A percentile compares a stretch with the other conserved stretches of the same genome.
phyloP scores from a whole-genome alignment of 768 basidiomycete species.

The Russula griseocarnosa region DNA sequence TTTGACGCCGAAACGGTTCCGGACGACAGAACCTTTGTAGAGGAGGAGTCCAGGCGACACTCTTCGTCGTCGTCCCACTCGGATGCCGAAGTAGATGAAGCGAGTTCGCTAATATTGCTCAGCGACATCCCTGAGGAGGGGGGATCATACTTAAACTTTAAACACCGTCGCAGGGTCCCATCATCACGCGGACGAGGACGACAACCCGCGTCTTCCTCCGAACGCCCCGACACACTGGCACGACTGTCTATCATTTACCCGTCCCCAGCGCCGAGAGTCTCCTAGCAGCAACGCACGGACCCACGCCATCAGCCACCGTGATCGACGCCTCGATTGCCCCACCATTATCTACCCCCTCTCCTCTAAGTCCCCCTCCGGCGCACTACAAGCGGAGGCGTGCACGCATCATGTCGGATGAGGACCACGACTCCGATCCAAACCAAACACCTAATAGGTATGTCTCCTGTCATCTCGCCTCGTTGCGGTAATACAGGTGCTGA shows the following conservation, averaged over 20 bases:
- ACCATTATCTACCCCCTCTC: background rate
- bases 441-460: slow-evolving; percentile 17
- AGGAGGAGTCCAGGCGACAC: slow-evolving; percentile 1
- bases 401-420: slow-evolving; percentile 14
- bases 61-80: slow-evolving; percentile 3
- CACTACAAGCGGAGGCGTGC: slow-evolving; percentile 24
- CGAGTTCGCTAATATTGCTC: background rate
- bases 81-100: background rate
- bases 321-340: background rate
- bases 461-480: background rate
- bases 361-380: slow-evolving; percentile 19
- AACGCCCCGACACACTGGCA: background rate
- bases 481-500: slow-evolving; percentile 3
- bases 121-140: slow-evolving; percentile 4
- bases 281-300: slow-evolving; percentile 13
- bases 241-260: slow-evolving; percentile 21
- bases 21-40: slow-evolving; percentile 22
- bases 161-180: background rate
- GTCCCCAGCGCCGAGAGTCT: slow-evolving; percentile 16
- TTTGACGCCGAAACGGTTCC: slow-evolving; percentile 13
- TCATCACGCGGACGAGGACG: background rate
- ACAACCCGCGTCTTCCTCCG: background rate
- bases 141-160: background rate
- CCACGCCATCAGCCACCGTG: background rate
- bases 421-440: slow-evolving; percentile 12